phyloP scores from a whole-genome alignment of 257 asterid genomes.

The Plectranthus barbatus region DNA sequence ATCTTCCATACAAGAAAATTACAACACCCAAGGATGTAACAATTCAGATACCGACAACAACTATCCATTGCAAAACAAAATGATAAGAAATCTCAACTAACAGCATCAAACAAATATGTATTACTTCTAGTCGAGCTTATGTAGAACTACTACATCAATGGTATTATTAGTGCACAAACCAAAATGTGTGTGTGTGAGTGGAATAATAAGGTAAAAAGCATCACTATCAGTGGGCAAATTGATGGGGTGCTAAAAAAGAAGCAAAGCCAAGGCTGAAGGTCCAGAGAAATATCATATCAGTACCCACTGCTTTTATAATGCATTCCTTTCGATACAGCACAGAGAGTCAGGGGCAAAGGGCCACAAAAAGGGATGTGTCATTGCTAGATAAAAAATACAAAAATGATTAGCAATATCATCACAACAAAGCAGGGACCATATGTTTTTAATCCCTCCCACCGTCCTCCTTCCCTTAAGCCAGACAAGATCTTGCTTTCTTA shows the following conservation, averaged over 20 bases:
- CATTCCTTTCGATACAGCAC: slow-evolving; percentile 24
- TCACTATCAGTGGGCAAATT: slow-evolving; percentile 8
- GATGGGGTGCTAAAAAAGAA: slow-evolving; percentile 7
- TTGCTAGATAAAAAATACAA: slow-evolving; percentile 6
- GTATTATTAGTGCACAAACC: too few species aligned
- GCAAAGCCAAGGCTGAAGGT: neutral
- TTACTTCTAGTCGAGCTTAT: too few species aligned
- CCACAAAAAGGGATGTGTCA: slow-evolving; percentile 29
- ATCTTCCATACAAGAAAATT: neutral
- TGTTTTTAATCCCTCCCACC: slow-evolving; percentile 13
- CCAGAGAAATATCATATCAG: slow-evolving; percentile 16
- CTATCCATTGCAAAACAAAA: too few species aligned
- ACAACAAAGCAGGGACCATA: slow-evolving; percentile 36
- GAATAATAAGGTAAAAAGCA: slow-evolving; percentile 6
- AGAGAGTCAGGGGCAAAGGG: slow-evolving; percentile 14
- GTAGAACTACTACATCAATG: neutral
- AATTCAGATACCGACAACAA: too few species aligned
- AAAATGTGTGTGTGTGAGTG: too few species aligned
- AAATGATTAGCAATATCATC: slow-evolving; percentile 10
- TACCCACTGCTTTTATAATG: slow-evolving; percentile 9
- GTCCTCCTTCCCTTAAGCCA: slow-evolving; percentile 49
- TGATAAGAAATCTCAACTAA: too few species aligned
- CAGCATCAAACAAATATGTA: too few species aligned
- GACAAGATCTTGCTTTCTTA: slow-evolving; percentile 39
- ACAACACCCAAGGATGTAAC: neutral